These are phyloP conservation scores for Petrea volubilis DNA, from an alignment of 257 asterid genomes.

Conservation along the genomic window DNA sequence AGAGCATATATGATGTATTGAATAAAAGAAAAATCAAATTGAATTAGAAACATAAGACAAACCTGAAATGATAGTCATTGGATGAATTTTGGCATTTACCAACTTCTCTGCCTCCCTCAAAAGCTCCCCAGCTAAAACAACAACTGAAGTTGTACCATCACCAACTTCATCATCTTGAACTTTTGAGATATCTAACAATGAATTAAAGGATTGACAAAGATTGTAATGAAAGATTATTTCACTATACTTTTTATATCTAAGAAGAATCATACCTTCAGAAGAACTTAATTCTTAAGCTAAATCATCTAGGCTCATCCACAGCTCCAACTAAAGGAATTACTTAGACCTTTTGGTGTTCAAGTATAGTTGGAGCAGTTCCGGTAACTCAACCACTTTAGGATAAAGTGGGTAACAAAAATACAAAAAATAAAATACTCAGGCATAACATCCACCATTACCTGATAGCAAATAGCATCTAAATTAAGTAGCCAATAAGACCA, in stretches of 20 bases:
- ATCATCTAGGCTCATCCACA: background rate
- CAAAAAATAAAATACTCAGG: background rate
- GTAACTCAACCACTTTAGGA: background rate
- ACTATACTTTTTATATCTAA: background rate
- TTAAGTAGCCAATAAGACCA: background rate
- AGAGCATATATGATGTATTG: background rate
- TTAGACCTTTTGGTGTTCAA: background rate
- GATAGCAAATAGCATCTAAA: background rate
- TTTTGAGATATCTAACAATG: slow-evolving; percentile 74
- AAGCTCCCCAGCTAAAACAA: slow-evolving; percentile 97
- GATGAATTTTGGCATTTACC: slow-evolving; percentile 88
- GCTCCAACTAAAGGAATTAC: background rate
- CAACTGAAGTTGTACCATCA: slow-evolving; percentile 98
- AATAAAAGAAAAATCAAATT: background rate
- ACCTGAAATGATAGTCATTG: slow-evolving; percentile 93
- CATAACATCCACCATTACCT: slow-evolving; percentile 2
- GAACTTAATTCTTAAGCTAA: background rate
- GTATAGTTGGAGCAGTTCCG: background rate
- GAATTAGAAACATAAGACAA: slow-evolving; percentile 8
- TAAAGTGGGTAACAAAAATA: background rate
- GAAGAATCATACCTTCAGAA: slow-evolving; percentile 7
- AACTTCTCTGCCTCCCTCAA: slow-evolving; percentile 97
- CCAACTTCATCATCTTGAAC: slow-evolving; percentile 99
- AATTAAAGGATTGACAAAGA: slow-evolving; percentile 30
- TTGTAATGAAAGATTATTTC: background rate